Conservation (phyloP, 495 filamentous ascomycete species). For the Lepraria neglecta region DNA sequence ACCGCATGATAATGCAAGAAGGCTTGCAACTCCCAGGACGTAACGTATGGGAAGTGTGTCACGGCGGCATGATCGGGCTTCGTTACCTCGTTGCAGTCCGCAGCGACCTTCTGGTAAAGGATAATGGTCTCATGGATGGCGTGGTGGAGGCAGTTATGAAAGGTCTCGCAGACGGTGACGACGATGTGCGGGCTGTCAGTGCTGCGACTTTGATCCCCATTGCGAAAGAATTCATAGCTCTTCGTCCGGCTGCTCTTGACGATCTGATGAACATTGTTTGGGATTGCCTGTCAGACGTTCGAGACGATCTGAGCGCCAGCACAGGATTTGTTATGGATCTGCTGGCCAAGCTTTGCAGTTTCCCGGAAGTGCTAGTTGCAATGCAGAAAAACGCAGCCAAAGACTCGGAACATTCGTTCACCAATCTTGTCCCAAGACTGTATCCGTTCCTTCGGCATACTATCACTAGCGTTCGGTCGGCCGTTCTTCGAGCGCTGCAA, state of each 20-base stretch:
- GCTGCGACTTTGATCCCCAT: constrained; percentile 94
- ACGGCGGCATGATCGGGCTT: constrained; percentile 95
- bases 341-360: constrained; percentile 89
- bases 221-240: constrained; percentile 82
- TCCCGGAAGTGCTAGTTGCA: constrained; percentile 82
- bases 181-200: constrained; percentile 95
- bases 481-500: constrained; percentile 84
- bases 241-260: constrained; percentile 69
- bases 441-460: constrained; percentile 97
- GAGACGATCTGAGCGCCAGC: constrained; percentile 93
- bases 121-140: constrained; percentile 82
- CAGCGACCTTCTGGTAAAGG: constrained; percentile 79
- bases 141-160: constrained; percentile 90
- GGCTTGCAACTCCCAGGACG: constrained; percentile 63
- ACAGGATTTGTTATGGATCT: constrained; percentile 98
- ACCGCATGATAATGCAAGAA: constrained; percentile 85
- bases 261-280: constrained; percentile 89
- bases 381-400: constrained; percentile 86
- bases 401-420: constrained; percentile 81
- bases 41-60: constrained; percentile 81
- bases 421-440: constrained; percentile 81
- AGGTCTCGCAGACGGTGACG: constrained; percentile 81
- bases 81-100: constrained; percentile 91
- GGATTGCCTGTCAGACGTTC: constrained; percentile 90
- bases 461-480: constrained; percentile 88